These are phyloP conservation scores for Neurospora sp. DNA, from an alignment of 495 filamentous ascomycete genomes.

Conservation along the genomic window DNA sequence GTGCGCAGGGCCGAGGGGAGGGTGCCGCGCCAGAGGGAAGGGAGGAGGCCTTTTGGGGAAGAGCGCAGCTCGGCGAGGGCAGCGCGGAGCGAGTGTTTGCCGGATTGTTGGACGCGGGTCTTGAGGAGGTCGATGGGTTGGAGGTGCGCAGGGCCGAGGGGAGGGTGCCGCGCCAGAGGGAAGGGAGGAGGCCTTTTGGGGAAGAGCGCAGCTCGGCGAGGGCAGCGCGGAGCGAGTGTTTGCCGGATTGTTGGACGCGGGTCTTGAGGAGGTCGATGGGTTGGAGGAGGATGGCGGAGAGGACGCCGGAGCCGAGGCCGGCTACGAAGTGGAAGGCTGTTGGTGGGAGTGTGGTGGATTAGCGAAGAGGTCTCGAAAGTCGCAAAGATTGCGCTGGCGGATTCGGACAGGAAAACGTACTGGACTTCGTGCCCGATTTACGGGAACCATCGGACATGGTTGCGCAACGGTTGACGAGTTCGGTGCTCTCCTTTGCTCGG, in stretches of 20 bases:
- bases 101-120: conserved; percentile 80
- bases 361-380: neutral
- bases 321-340: conserved; percentile 75
- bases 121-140: conserved; percentile 97
- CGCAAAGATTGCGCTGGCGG: neutral
- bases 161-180: conserved; percentile 90
- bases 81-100: conserved; percentile 48
- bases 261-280: conserved; percentile 96
- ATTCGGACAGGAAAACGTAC: conserved; percentile 7
- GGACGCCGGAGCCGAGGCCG: conserved; percentile 76
- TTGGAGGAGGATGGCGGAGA: conserved; percentile 83
- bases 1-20: conserved; percentile 81
- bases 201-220: conserved; percentile 58
- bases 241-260: conserved; percentile 71
- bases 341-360: no score
- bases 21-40: conserved; percentile 88
- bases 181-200: conserved; percentile 42
- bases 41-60: conserved; percentile 40
- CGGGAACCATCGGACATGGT: conserved; percentile 28
- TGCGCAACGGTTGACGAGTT: conserved; percentile 1
- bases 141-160: conserved; percentile 86
- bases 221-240: conserved; percentile 53
- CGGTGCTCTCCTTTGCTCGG: neutral
- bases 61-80: conserved; percentile 63
- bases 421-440: conserved; percentile 23